phyloP scores from a whole-genome alignment of 1,139 yeast species.

The Yamadazyma buinensis region DNA sequence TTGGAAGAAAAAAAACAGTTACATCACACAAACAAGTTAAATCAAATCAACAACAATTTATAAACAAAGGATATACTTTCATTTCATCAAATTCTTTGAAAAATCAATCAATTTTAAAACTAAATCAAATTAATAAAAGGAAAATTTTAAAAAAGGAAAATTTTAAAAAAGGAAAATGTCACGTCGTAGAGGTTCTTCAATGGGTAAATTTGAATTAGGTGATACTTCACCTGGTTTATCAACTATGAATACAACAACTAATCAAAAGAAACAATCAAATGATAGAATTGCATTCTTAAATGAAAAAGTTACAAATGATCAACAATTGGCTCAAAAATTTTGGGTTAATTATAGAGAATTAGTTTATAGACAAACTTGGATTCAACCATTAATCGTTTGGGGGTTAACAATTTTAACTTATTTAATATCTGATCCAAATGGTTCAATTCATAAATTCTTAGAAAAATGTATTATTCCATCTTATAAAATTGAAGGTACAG shows the following conservation, averaged over 20 bases:
- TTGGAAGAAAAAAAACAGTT: too few species aligned
- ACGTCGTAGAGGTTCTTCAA: constrained; percentile 51
- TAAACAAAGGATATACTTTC: too few species aligned
- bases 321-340: constrained; percentile 46
- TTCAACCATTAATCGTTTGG: constrained; percentile 58
- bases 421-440: constrained; percentile 48
- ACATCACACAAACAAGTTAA: too few species aligned
- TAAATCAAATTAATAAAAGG: too few species aligned
- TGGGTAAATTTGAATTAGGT: constrained; percentile 57
- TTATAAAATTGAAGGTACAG: constrained; percentile 55
- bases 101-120: too few species aligned
- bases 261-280: constrained; percentile 29
- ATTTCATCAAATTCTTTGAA: too few species aligned
- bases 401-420: constrained; percentile 33
- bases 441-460: constrained; percentile 53
- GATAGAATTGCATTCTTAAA: constrained; percentile 31
- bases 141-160: too few species aligned
- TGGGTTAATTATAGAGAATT: constrained; percentile 58
- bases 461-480: constrained; percentile 66
- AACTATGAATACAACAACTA: constrained; percentile 41
- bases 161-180: too few species aligned
- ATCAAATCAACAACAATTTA: too few species aligned
- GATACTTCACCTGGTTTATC: constrained; percentile 51
- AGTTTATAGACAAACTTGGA: constrained; percentile 74
- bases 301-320: constrained; percentile 28